Evolutionary conservation across 306 rosid genomes (phyloP).

Genomic region (Mucuna pruriens): DNA sequence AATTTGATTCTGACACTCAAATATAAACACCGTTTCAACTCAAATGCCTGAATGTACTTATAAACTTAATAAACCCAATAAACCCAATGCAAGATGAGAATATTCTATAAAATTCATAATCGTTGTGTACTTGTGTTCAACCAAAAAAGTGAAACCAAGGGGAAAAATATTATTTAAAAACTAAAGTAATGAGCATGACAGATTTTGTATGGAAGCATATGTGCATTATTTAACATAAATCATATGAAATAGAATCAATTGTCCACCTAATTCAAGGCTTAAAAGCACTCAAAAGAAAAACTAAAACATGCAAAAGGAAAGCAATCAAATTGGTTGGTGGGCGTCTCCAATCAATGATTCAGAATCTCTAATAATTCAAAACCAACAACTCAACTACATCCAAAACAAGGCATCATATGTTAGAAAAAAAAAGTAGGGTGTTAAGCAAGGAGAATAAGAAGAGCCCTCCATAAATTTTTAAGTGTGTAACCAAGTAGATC

Average conservation of each 20-base stretch:
- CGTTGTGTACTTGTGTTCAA: conserved; percentile 20
- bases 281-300: conserved; percentile 31
- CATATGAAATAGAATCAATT: conserved; percentile 22
- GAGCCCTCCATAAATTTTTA: neutral
- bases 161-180: conserved; percentile 3
- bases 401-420: conserved; percentile 32
- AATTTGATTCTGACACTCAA: neutral
- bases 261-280: conserved; percentile 31
- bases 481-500: neutral
- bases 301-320: conserved; percentile 34
- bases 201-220: conserved; percentile 27
- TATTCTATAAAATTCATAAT: conserved; percentile 13
- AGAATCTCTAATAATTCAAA: conserved; percentile 27
- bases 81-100: conserved; percentile 20
- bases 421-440: neutral
- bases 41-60: conserved; percentile 19
- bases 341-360: conserved; percentile 41
- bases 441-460: conserved; percentile 9
- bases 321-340: conserved; percentile 33
- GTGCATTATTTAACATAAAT: conserved; percentile 37
- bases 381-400: conserved; percentile 35
- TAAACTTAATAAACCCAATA: conserved; percentile 9
- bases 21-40: conserved; percentile 20
- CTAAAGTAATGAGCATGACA: conserved; percentile 7
- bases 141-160: conserved; percentile 34